Evolutionary conservation across 2,329 filamentous ascomycete genomes (phyloP).

Genomic region (Penicillium sclerotiorum): DNA sequence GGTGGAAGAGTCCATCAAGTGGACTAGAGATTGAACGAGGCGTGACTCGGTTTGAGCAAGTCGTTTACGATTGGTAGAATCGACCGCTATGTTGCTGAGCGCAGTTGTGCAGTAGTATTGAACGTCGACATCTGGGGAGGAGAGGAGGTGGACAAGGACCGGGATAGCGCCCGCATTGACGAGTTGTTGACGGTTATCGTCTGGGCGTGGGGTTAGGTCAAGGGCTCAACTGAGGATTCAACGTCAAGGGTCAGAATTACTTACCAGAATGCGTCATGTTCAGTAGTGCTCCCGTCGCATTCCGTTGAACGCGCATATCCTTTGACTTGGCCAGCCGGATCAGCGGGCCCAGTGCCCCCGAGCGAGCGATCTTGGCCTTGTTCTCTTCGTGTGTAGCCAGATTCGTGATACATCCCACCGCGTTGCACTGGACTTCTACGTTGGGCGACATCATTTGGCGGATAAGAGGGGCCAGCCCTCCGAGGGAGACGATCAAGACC

Average conservation of each 20-base stretch:
- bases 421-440: slow-evolving; percentile 98
- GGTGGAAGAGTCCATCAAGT: slow-evolving; percentile 95
- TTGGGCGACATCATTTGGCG: slow-evolving; percentile 98
- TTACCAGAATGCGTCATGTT: slow-evolving; percentile 99
- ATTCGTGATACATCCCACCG: slow-evolving; percentile 98
- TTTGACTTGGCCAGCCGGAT: slow-evolving; percentile 94
- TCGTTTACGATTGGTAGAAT: slow-evolving; percentile 85
- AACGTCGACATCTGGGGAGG: slow-evolving; percentile 91
- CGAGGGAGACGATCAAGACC: slow-evolving; percentile 89
- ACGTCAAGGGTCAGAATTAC: slow-evolving; percentile 27
- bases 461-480: slow-evolving; percentile 87
- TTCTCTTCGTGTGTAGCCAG: slow-evolving; percentile 98
- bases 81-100: slow-evolving; percentile 96
- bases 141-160: slow-evolving; percentile 90
- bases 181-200: slow-evolving; percentile 96
- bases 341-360: slow-evolving; percentile 85
- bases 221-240: not conserved
- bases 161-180: slow-evolving; percentile 98
- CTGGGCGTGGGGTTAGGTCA: slow-evolving; percentile 53
- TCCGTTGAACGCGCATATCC: slow-evolving; percentile 97
- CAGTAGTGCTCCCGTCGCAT: slow-evolving; percentile 90
- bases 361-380: slow-evolving; percentile 96
- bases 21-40: slow-evolving; percentile 89
- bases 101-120: slow-evolving; percentile 99
- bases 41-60: slow-evolving; percentile 88